Evolutionary conservation across 1,284 basidiomycete species (phyloP).

Genomic region (Peniophora sp.): DNA sequence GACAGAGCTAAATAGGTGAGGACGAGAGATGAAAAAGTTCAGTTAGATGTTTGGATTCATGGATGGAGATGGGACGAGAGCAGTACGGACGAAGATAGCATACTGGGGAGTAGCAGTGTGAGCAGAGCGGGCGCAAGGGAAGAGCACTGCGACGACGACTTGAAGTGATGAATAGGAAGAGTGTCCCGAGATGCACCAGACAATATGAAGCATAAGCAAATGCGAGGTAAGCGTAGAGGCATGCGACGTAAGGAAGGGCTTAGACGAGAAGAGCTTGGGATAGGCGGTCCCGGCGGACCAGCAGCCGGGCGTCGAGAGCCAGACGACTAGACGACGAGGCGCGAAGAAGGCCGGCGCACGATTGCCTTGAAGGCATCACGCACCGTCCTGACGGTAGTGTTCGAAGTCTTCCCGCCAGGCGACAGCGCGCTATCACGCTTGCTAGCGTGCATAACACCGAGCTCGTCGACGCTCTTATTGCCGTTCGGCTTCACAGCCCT

Average conservation of each 20-base stretch:
- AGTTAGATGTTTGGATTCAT: too few relatives aligned
- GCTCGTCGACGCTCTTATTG: slow-evolving; percentile 42
- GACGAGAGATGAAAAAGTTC: background rate
- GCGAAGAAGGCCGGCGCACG: slow-evolving; percentile 38
- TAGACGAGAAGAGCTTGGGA: slow-evolving; percentile 2
- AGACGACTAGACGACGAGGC: slow-evolving; percentile 19
- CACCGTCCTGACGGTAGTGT: slow-evolving; percentile 45
- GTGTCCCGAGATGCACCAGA: slow-evolving; percentile 3
- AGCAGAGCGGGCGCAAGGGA: background rate
- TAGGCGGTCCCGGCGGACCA: slow-evolving; percentile 2
- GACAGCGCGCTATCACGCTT: slow-evolving; percentile 16
- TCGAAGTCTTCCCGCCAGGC: slow-evolving; percentile 33
- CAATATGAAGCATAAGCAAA: slow-evolving; percentile 8
- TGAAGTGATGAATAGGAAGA: background rate
- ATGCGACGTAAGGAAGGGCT: slow-evolving; percentile 5
- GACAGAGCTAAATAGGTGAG: background rate
- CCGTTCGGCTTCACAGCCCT: slow-evolving; percentile 13
- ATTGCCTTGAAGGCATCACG: slow-evolving; percentile 62
- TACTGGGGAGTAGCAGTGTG: background rate
- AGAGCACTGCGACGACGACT: background rate
- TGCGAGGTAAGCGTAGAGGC: background rate
- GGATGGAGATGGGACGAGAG: background rate
- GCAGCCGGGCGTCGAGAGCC: background rate
- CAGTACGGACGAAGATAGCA: background rate
- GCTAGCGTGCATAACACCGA: slow-evolving; percentile 36